Evolutionary conservation across 495 filamentous ascomycete species (phyloP), one percentile per base, ranked within the genome.

Genomic region (Cryomyces minteri): DNA sequence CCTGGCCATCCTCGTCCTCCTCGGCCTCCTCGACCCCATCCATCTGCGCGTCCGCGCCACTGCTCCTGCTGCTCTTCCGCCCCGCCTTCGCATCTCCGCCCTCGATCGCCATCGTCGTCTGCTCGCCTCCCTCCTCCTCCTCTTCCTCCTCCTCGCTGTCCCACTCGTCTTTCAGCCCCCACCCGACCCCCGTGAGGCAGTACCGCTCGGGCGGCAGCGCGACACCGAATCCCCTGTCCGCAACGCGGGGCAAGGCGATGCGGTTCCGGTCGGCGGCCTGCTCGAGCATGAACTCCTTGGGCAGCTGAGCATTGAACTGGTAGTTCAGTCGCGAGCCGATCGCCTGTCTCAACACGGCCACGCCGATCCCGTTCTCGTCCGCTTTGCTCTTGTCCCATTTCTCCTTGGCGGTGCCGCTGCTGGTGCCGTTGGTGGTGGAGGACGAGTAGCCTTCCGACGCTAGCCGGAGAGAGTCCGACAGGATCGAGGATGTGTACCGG

Each of bases 141-240:
- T 32, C 52, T 9, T 32, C 69, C 34, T 58, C 57, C 29, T 62
- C 65, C 31, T 61, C 69, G 31, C 48, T 56, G 9, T 65, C 70
- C 83, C 83, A 93, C 45, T 78, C 73, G 43, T 87, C 83, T 58
- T 74, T 77, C 63, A 95, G 57, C 34, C 77, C 74, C 90, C 90
- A 98, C 47, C 76, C 76, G 12, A 73, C 68, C 0, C 90, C 90
- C 30, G 80, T 92, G 44, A 94, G 67, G 51, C 88, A 88, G 58
- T 93, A 96, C 57, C 84, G 69, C 74, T 98, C 90, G 46, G 80
- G 80, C 34, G 90, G 90, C 52, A 98, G 62, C 39, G 86, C 68
- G 46, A 90, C 74, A 10, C 90, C 90, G 63, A 74, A 51, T 50
- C 88, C 87, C 45, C 75, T 73, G 37, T 74, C 71, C 0, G 88